Evolutionary conservation across 306 rosid genomes (phyloP).

Genomic region (Gastrolobium villosum): DNA sequence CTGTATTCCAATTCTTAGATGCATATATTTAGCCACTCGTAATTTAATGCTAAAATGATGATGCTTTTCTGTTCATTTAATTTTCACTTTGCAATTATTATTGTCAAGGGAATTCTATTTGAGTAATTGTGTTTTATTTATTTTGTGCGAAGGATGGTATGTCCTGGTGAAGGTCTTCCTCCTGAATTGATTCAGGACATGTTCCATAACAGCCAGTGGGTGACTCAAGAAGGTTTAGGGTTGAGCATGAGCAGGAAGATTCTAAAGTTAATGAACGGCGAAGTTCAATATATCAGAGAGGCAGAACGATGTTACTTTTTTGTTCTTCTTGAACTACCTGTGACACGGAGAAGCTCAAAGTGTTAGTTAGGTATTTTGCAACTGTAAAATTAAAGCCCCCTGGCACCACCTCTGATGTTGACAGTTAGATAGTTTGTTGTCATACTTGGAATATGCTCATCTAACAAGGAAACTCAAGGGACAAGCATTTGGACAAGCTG

Average conservation of each 20-base stretch:
- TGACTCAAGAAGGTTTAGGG: constrained; percentile 91
- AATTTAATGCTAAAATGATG: constrained; percentile 20
- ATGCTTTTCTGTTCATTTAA: constrained; percentile 2
- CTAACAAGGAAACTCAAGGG: constrained; percentile 49
- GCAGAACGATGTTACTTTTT: constrained; percentile 91
- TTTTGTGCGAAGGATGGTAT: constrained; percentile 72
- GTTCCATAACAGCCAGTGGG: constrained; percentile 86
- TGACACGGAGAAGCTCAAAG: constrained; percentile 59
- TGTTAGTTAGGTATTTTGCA: constrained; percentile 53
- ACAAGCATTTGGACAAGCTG: constrained; percentile 47
- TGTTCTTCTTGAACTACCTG: constrained; percentile 82
- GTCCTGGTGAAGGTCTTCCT: constrained; percentile 99
- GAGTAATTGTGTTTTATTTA: constrained; percentile 3
- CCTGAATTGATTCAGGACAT: constrained; percentile 91
- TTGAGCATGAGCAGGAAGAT: constrained; percentile 96
- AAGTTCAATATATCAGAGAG: constrained; percentile 94
- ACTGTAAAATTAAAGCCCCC: constrained; percentile 41
- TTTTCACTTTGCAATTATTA: constrained; percentile 26
- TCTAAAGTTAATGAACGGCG: constrained; percentile 88
- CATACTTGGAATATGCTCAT: constrained; percentile 39
- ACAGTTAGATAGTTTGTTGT: constrained; percentile 47
- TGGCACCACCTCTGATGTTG: constrained; percentile 38
- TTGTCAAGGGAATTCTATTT: constrained; percentile 20
- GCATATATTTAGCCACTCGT: constrained; percentile 7
- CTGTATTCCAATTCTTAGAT: constrained; percentile 12